Evolutionary conservation across 192 early-diverging fungal genomes (phyloP), one percentile per base, ranked within the genome.

Genomic region (Chytriomyces hyalinus): DNA sequence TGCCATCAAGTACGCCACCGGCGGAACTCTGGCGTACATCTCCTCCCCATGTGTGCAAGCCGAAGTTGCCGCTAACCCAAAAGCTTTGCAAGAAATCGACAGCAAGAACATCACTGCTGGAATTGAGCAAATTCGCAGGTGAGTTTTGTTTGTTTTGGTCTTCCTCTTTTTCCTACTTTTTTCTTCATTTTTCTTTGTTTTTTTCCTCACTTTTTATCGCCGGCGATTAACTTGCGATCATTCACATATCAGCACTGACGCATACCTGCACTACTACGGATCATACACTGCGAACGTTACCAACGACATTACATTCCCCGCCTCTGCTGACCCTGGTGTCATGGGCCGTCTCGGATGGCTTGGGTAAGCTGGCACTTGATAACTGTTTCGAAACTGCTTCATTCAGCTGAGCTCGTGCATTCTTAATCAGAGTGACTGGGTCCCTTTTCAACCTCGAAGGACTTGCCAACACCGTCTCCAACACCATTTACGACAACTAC

Each of bases 391-490:
- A 24, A 48, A 47, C 46, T 9, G 61, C n/a, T 3, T 47, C 48
- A 28, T 90, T 84, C 87, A 89, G 46, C 78, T 86, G 49, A 84
- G 85, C 63, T 92, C 89, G 88, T 65, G 90, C 62, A 76, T 82
- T 75, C 90, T 90, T 80, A 86, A 89, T 76, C 73, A 36, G 36
- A 36, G 36, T 36, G 36, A 36, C 36, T 36, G 36, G 83, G 8
- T 81, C 86, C n/a, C 91, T 92, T 81, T 93, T 87, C 85, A 91
- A 93, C 79, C 61, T 79, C 8, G 92, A 93, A 73, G 73, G 68
- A 44, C 20, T 24, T 36, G 87, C 90, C 28, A 90, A 87, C 67
- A 75, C 68, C 26, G 62, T 91, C 65, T 77, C 81, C 49, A 43
- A 62, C 4, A 7, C 77, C 4, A 87, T 93, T 60, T 84, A 76